A percentile compares a stretch with the other conserved stretches of the same genome.
Evolutionary conservation across 1,284 basidiomycete genomes (phyloP).

Genomic region (Leucoagaricus sp.): DNA sequence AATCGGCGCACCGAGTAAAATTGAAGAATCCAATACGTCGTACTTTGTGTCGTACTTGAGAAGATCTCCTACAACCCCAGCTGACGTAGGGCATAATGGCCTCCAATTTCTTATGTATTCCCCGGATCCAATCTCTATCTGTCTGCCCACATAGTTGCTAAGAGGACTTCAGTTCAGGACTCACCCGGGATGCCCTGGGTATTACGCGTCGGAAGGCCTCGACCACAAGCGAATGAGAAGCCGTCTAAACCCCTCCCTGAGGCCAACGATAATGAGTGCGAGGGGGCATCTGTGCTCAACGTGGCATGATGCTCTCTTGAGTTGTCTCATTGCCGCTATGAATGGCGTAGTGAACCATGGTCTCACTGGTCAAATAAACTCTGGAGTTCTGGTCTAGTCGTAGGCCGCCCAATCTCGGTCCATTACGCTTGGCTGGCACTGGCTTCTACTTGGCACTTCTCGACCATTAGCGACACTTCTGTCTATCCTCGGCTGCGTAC

Average conservation of each 20-base stretch:
- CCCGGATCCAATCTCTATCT: too few species aligned
- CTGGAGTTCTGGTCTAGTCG: neutral
- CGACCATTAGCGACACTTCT: neutral
- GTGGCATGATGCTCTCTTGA: neutral
- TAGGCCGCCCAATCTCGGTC: neutral
- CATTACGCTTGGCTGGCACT: neutral
- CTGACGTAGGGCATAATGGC: too few species aligned
- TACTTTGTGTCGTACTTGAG: too few species aligned
- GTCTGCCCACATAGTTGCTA: too few species aligned
- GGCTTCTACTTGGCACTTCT: conserved; percentile 8
- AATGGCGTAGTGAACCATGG: neutral
- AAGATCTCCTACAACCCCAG: too few species aligned
- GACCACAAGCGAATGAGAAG: too few species aligned
- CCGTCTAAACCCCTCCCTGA: too few species aligned
- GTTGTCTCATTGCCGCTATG: neutral
- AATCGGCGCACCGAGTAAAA: neutral
- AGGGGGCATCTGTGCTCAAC: neutral
- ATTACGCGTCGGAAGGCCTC: too few species aligned
- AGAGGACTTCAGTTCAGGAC: too few species aligned
- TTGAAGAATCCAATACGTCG: neutral
- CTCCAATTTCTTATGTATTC: too few species aligned
- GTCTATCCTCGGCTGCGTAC: neutral
- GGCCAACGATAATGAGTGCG: neutral
- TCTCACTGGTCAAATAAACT: neutral
- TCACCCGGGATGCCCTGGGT: too few species aligned